Percentiles rank a stretch among this genome's conserved stretches.
phyloP scores from a whole-genome alignment of 805 yeast genomes.

The Kodamaea nitidulidarum region DNA sequence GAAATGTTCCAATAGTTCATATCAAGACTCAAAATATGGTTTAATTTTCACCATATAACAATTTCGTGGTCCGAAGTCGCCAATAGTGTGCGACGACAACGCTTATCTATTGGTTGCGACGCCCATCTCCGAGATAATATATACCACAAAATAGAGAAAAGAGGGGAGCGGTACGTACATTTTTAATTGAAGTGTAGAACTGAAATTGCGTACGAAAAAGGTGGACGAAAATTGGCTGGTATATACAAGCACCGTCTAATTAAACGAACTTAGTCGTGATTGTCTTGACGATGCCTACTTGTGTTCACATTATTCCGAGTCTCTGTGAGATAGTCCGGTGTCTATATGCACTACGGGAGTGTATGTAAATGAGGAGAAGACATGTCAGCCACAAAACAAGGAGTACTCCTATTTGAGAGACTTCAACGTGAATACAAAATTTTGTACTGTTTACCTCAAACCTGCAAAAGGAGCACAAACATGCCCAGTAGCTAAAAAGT shows the following conservation, averaged over 20 bases:
- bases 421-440: not conserved
- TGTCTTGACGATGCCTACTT: not conserved
- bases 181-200: too few relatives aligned
- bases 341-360: constrained; percentile 2
- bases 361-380: constrained; percentile 3
- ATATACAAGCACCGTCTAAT: too few relatives aligned
- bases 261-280: not conserved
- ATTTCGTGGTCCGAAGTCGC: not conserved
- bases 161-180: constrained; percentile 3
- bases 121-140: constrained; percentile 1
- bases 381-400: not conserved
- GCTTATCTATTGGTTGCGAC: not conserved
- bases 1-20: too few relatives aligned
- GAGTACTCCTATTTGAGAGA: not conserved
- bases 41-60: too few relatives aligned
- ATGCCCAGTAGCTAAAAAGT: too few relatives aligned
- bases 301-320: not conserved
- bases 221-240: too few relatives aligned
- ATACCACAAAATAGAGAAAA: not conserved
- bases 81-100: not conserved
- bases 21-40: too few relatives aligned
- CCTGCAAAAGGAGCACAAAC: not conserved
- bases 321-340: not conserved
- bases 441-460: not conserved
- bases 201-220: too few relatives aligned